These are phyloP conservation scores for Pyricularia sp. DNA, from an alignment of 2,329 filamentous ascomycete genomes.

Conservation along the genomic window DNA sequence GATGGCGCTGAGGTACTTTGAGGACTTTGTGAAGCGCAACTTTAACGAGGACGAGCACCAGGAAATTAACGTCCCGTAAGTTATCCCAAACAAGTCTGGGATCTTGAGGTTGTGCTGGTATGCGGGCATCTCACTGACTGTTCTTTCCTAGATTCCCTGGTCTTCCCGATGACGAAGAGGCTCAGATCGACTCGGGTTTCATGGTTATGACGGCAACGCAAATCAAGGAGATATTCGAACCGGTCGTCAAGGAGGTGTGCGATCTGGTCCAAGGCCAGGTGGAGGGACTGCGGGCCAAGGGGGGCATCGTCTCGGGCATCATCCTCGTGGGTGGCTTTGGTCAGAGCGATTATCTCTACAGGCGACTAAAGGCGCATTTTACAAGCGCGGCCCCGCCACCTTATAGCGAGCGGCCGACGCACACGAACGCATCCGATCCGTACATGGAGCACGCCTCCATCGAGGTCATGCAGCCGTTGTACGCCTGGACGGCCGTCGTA, in stretches of 20 bases:
- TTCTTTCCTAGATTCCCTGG: constrained; percentile 52
- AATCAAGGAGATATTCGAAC: constrained; percentile 66
- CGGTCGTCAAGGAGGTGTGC: constrained; percentile 59
- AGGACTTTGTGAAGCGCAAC: constrained; percentile 77
- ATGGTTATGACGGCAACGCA: constrained; percentile 61
- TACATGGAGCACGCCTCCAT: constrained; percentile 43
- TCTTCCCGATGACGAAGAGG: constrained; percentile 65
- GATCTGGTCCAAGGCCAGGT: constrained; percentile 61
- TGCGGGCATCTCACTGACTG: background rate
- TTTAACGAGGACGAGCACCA: constrained; percentile 71
- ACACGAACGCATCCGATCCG: constrained; percentile 37
- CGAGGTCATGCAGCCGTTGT: constrained; percentile 73
- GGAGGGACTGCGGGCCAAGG: constrained; percentile 49
- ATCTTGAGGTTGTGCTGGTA: background rate
- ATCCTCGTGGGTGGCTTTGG: constrained; percentile 76
- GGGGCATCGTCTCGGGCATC: constrained; percentile 60
- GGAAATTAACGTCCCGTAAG: constrained; percentile 66
- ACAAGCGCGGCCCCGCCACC: constrained; percentile 46
- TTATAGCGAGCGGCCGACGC: constrained; percentile 63
- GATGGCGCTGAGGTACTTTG: constrained; percentile 70
- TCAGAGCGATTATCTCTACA: constrained; percentile 68
- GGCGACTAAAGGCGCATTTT: constrained; percentile 61
- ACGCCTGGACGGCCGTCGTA: constrained; percentile 75
- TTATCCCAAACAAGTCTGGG: constrained; percentile 10
- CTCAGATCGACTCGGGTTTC: constrained; percentile 67